Percentiles rank a stretch among this genome's conserved stretches.
These are phyloP conservation scores for Astrothelium macrocarpum DNA, from an alignment of 495 filamentous ascomycete genomes.

Conservation along the genomic window DNA sequence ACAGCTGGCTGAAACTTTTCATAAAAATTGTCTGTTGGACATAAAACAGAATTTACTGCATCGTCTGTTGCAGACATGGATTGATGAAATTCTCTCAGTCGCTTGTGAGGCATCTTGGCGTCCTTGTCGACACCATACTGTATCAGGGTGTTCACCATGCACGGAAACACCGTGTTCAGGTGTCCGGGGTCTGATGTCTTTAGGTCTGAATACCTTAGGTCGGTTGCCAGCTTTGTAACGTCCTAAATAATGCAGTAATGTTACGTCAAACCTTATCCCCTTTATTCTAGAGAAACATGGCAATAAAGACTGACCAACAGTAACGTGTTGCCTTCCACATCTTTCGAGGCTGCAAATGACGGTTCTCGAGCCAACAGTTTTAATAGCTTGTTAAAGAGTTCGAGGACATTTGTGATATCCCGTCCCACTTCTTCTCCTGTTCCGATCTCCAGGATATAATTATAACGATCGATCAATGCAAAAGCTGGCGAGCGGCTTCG, in stretches of 20 bases:
- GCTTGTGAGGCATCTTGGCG: not conserved
- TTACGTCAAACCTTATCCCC: not conserved
- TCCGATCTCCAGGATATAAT: not conserved
- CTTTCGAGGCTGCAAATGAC: not conserved
- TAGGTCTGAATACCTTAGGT: not conserved
- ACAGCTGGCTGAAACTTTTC: not conserved
- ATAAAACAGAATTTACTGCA: not conserved
- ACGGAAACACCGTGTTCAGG: not conserved
- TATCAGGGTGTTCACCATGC: not conserved
- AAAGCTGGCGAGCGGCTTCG: constrained; percentile 1
- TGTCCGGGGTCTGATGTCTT: not conserved
- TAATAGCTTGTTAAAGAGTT: not conserved
- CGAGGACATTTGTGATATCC: not conserved
- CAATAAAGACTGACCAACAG: constrained; percentile 1
- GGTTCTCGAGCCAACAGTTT: not conserved
- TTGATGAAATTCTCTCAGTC: not conserved
- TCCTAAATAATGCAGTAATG: not conserved
- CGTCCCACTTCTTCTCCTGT: not conserved
- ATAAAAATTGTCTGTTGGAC: not conserved
- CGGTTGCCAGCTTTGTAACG: not conserved
- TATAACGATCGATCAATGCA: not conserved
- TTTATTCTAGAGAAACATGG: not conserved
- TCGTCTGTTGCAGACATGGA: not conserved
- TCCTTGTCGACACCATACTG: constrained; percentile 1
- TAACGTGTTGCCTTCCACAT: not conserved